Evolutionary conservation across 129 eudicot species (phyloP).

Genomic region (Deinandra increscens): DNA sequence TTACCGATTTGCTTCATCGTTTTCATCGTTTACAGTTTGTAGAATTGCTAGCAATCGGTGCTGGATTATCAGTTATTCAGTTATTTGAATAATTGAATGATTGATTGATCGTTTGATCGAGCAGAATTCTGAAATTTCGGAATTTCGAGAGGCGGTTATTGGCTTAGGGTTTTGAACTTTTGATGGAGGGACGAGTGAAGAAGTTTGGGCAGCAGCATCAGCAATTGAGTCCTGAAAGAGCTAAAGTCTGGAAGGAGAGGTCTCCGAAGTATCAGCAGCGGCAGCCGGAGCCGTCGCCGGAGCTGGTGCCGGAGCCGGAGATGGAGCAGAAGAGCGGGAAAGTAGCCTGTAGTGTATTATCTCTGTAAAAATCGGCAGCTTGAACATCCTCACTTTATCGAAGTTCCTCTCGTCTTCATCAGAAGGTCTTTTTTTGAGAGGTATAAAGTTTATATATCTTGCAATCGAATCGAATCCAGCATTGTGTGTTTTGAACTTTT

Average conservation of each 20-base stretch:
- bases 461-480: slow-evolving; percentile 45
- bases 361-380: slow-evolving; percentile 84
- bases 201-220: slow-evolving; percentile 60
- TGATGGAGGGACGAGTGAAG: slow-evolving; percentile 70
- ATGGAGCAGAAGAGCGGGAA: slow-evolving; percentile 38
- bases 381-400: slow-evolving; percentile 97
- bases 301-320: slow-evolving; percentile 9
- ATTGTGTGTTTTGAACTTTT: slow-evolving; percentile 7
- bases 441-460: slow-evolving; percentile 36
- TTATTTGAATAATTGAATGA: too few species aligned
- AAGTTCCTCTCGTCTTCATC: slow-evolving; percentile 76
- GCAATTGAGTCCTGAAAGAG: slow-evolving; percentile 87
- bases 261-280: slow-evolving; percentile 70
- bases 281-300: slow-evolving; percentile 17
- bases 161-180: slow-evolving; percentile 46
- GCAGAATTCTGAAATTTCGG: slow-evolving; percentile 3
- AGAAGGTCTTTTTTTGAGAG: slow-evolving; percentile 85
- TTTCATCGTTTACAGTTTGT: slow-evolving; percentile 5
- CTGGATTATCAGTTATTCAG: too few species aligned
- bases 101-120: too few species aligned
- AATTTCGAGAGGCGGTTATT: slow-evolving; percentile 12
- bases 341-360: slow-evolving; percentile 84
- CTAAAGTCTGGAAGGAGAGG: slow-evolving; percentile 93
- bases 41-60: slow-evolving; percentile 18
- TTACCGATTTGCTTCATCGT: slow-evolving; percentile 1